phyloP scores from a whole-genome alignment of 805 yeast species.

The Nakazawaea sp. region DNA sequence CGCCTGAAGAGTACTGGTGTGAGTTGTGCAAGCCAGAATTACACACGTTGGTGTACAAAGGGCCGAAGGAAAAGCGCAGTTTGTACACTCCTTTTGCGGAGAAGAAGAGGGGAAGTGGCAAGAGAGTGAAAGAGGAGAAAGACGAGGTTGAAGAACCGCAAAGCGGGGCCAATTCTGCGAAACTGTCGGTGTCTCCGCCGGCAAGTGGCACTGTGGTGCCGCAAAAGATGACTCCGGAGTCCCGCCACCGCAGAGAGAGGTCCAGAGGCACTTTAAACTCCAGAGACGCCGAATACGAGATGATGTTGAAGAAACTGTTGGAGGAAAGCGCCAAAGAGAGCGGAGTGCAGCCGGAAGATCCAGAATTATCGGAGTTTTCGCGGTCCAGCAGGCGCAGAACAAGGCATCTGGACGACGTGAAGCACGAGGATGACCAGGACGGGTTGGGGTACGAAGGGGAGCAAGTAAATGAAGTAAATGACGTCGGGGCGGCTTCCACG shows the following conservation, averaged over 20 bases:
- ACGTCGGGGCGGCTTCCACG: neutral
- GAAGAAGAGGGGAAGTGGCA: constrained; percentile 15
- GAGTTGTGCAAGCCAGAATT: constrained; percentile 84
- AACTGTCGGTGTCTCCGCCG: neutral
- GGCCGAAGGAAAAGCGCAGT: constrained; percentile 40
- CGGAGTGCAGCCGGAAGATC: constrained; percentile 30
- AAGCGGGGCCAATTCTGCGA: constrained; percentile 15
- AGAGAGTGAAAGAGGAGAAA: constrained; percentile 15
- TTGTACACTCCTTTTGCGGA: constrained; percentile 39
- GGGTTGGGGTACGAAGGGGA: neutral
- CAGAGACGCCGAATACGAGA: constrained; percentile 28
- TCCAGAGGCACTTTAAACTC: constrained; percentile 12
- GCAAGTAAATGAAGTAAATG: neutral
- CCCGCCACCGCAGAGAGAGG: constrained; percentile 17
- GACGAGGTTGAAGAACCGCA: constrained; percentile 18
- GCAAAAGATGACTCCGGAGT: constrained; percentile 9
- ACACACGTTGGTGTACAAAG: constrained; percentile 48
- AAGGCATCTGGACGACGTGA: constrained; percentile 10
- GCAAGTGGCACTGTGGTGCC: neutral
- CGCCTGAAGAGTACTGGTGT: constrained; percentile 95
- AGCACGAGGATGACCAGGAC: constrained; percentile 8
- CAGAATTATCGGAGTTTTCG: constrained; percentile 25
- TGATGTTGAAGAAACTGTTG: constrained; percentile 35
- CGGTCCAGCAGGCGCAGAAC: constrained; percentile 21
- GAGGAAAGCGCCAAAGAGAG: constrained; percentile 52